Evolutionary conservation across 202 grass and related monocot genomes (phyloP), one percentile per base, ranked within the genome.

Genomic region (Sporobolus alterniflorus): DNA sequence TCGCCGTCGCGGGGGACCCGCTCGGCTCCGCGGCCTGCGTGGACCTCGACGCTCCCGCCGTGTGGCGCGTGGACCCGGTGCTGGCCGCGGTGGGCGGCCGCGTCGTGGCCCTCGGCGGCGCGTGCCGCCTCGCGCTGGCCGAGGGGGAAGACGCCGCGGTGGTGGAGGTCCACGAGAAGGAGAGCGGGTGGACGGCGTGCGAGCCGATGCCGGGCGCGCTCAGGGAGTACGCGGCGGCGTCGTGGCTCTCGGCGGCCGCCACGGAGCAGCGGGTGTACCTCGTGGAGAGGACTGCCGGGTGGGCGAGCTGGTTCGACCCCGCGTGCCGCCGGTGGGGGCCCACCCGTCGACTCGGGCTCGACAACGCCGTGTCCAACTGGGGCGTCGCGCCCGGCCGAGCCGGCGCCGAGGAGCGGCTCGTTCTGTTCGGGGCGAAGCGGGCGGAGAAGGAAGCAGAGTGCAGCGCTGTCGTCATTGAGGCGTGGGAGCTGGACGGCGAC

Each of bases 31-130:
- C 74, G 9, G 65, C 32, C 26, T 67, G 82, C 59, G 69, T 85
- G 48, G 49, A 77, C 20, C 12, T 83, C 20, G 65, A 51, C 21
- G 80, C 90, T 2, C 92, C 95, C 28, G 34, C 32, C 65, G 86
- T 88, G 69, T 93, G 95, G 95, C 92, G 95, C 71, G 82, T 92
- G 31, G 92, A 97, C 60, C 89, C 95, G n/a, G 90, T 92, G 34
- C n/a, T 94, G 41, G 95, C 92, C 21, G 76, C 89, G 14, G 86
- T 94, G 21, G 92, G 92, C 7, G 77, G 42, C 64, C 88, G 84
- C 74, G 50, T 97, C 51, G 88, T 94, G 9, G 85, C 86, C 10
- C 77, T 88, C 11, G 95, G 95, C 55, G 92, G 95, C 33, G 88
- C 90, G 70, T 89, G 88, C 75, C 15, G 72, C 3, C 80, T 97